phyloP scores from a whole-genome alignment of 2,329 filamentous ascomycete genomes.

The Coniochaeta sp. region DNA sequence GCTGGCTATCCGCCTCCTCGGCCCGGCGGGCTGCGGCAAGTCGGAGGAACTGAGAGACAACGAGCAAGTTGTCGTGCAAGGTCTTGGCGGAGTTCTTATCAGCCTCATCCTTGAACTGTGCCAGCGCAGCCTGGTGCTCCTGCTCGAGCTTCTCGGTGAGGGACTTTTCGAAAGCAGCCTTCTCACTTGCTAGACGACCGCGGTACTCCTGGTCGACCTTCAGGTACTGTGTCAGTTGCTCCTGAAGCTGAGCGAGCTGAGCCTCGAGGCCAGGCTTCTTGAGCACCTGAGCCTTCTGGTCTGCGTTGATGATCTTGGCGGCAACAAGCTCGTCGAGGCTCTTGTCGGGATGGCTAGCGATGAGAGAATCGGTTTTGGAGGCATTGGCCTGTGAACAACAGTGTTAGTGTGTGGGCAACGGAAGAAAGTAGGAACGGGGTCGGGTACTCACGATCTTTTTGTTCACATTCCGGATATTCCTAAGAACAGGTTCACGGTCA shows the following conservation, averaged over 20 bases:
- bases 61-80: constrained; percentile 58
- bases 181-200: constrained; percentile 47
- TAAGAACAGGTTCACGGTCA: constrained; percentile 27
- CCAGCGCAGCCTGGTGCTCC: constrained; percentile 44
- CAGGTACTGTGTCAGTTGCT: constrained; percentile 66
- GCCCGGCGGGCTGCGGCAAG: constrained; percentile 69
- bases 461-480: constrained; percentile 82
- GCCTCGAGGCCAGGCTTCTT: constrained; percentile 69
- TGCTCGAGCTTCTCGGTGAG: constrained; percentile 43
- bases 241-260: constrained; percentile 62
- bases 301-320: constrained; percentile 67
- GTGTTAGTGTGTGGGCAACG: constrained; percentile 2
- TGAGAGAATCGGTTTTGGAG: constrained; percentile 62
- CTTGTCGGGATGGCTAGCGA: constrained; percentile 62
- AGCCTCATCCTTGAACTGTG: constrained; percentile 48
- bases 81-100: constrained; percentile 44
- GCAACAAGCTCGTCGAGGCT: constrained; percentile 66
- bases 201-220: constrained; percentile 70
- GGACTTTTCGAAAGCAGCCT: constrained; percentile 52
- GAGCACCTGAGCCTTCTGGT: constrained; percentile 68
- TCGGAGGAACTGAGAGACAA: constrained; percentile 72
- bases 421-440: background rate
- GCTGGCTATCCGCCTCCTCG: constrained; percentile 55
- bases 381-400: constrained; percentile 49
- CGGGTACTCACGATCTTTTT: constrained; percentile 77